Evolutionary conservation across 306 rosid species (phyloP), one percentile per base, ranked within the genome.

Genomic region (Mimosa pudica): DNA sequence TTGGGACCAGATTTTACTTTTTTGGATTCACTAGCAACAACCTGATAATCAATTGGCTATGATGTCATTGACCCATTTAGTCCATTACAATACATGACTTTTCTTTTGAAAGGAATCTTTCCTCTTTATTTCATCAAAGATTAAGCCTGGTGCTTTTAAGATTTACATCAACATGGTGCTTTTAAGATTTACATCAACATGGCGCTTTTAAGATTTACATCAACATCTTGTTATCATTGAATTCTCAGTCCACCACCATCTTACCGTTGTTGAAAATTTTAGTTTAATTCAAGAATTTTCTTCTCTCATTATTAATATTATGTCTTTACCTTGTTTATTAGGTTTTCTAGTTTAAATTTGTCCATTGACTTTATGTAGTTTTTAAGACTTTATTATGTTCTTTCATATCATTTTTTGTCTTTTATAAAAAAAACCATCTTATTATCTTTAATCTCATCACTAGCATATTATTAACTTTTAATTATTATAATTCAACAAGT

Each of bases 51-150:
- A 58, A 77, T 74, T 80, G 82, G 80, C 51, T 24, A 44, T 73
- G 11, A 49, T 76, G 84, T 58, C 75, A 80, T 80, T 77, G 80
- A 74, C 85, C 86, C 82, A 62, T 77, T 77, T 61, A 61, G 67
- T 38, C 67, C 16, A 30, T 61, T 81, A 35, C 35, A 16, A 6
- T 73, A 38, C 20, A 55, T 33, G 61, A 64, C 61, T 30, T 86
- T 81, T 32, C 30, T 63, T 61, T 70, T 60, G 45, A 45, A 42
- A n/a, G 48, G 69, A 35, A 6, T 30, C 38, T 62, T 70, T 73
- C 14, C 20, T 0, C 72, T 36, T 82, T 76, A 24, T 24, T 24
- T 24, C 30, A 24, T 51, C 48, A 51, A 77, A 71, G 80, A 38
- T 42, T 35, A 71, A 67, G 33, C 65, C 75, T 79, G 71, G 85